A percentile compares a stretch with the other conserved stretches of the same genome.
These are phyloP conservation scores for Cladosporium sp. DNA, from an alignment of 2,329 filamentous ascomycete species.

Conservation along the genomic window DNA sequence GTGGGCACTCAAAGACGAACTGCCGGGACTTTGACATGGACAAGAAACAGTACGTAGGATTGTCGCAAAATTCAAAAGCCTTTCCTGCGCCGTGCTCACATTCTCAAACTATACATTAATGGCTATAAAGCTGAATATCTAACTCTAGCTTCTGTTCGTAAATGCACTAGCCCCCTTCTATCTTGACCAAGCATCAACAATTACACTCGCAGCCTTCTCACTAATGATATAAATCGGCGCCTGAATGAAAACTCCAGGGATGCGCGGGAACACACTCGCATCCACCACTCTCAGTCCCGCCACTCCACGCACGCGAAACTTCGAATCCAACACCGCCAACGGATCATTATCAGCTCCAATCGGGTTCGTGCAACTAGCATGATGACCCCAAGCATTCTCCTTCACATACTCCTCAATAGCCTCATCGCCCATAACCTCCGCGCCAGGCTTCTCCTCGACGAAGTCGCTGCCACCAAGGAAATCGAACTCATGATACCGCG, in stretches of 20 bases:
- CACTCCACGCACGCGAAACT: constrained; percentile 16
- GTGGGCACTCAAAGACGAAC: not conserved
- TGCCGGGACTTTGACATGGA: not conserved
- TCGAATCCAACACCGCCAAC: constrained; percentile 20
- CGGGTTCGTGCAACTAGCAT: constrained; percentile 52
- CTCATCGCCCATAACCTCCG: constrained; percentile 37
- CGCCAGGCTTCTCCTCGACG: constrained; percentile 34
- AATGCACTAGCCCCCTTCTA: not conserved
- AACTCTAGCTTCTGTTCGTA: no score
- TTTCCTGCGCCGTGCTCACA: no score
- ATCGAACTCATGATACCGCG: constrained; percentile 25
- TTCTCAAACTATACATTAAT: not conserved
- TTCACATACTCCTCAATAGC: constrained; percentile 45
- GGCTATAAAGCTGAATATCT: no score
- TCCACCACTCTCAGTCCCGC: constrained; percentile 17
- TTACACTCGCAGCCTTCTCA: constrained; percentile 60
- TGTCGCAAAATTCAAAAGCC: not conserved
- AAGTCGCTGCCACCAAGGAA: constrained; percentile 34
- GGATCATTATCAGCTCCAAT: constrained; percentile 40
- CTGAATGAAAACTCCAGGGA: constrained; percentile 47
- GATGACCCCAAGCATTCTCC: constrained; percentile 49
- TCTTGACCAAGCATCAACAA: constrained; percentile 28
- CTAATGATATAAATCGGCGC: constrained; percentile 53
- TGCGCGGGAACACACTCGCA: constrained; percentile 15
- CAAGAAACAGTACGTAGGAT: not conserved